Conservation (phyloP, 1,284 basidiomycete genomes). For the Marasmius sp. region DNA sequence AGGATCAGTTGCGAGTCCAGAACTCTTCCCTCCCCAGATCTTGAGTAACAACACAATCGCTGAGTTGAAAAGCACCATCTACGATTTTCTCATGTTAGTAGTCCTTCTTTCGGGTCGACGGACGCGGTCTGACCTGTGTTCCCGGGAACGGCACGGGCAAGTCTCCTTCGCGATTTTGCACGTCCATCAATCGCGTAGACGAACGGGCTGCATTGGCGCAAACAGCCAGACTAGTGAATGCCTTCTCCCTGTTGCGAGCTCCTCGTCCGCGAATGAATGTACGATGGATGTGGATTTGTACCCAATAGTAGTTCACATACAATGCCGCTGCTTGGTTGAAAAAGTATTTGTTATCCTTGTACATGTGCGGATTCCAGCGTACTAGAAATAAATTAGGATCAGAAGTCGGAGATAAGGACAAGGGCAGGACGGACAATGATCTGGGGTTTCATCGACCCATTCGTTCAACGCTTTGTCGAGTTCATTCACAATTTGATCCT, state of each 20-base stretch:
- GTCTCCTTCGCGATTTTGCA: background rate
- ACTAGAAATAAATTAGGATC: slow-evolving; percentile 28
- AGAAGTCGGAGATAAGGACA: background rate
- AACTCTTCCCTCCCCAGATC: slow-evolving; percentile 11
- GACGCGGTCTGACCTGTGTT: background rate
- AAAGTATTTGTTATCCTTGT: slow-evolving; percentile 31
- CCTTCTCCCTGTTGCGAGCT: slow-evolving; percentile 36
- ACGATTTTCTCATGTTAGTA: background rate
- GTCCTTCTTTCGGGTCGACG: background rate
- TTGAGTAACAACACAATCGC: slow-evolving; percentile 10
- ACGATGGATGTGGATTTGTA: slow-evolving; percentile 22
- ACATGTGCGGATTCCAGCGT: slow-evolving; percentile 56
- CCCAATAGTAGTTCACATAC: background rate
- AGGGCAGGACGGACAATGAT: slow-evolving; percentile 39
- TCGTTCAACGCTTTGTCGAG: slow-evolving; percentile 65
- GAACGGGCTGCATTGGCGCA: slow-evolving; percentile 31
- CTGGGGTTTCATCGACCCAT: slow-evolving; percentile 64
- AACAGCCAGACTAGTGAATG: slow-evolving; percentile 64
- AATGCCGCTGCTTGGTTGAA: background rate
- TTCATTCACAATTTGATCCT: slow-evolving; percentile 58
- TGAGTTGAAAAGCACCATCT: slow-evolving; percentile 4
- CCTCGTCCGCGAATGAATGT: slow-evolving; percentile 64
- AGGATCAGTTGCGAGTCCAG: background rate
- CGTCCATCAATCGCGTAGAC: slow-evolving; percentile 3
- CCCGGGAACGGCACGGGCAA: background rate